Evolutionary conservation across 306 rosid genomes (phyloP).

Genomic region (Cyclanthera cordifolia): DNA sequence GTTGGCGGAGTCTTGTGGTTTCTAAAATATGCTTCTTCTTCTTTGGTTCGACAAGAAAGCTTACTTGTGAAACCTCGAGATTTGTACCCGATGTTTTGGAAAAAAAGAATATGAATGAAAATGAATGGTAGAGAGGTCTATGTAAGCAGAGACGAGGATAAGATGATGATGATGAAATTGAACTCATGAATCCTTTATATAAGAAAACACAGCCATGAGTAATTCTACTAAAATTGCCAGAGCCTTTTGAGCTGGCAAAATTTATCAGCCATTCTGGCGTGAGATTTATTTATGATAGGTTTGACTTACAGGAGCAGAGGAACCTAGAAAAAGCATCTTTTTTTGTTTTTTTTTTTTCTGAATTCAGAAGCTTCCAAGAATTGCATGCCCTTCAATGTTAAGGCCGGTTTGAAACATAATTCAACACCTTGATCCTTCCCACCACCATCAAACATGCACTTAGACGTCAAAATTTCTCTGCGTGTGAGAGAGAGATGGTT

Average conservation of each 20-base stretch:
- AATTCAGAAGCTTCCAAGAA: slow-evolving; percentile 2
- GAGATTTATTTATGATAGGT: neutral
- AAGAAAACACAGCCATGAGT: neutral
- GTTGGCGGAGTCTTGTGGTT: too few relatives aligned
- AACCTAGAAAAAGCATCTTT: neutral
- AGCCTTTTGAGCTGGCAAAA: slow-evolving; percentile 1
- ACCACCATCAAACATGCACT: too few relatives aligned
- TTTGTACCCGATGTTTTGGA: too few relatives aligned
- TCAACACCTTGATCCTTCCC: too few relatives aligned
- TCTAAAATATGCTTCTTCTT: too few relatives aligned
- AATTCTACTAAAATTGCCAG: neutral
- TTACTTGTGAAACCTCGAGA: too few relatives aligned
- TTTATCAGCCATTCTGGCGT: neutral
- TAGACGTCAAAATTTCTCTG: neutral
- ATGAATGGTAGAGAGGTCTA: neutral
- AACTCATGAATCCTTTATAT: slow-evolving; percentile 15
- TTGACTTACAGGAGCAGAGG: slow-evolving; percentile 7
- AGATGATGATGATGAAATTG: neutral
- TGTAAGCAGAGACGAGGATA: neutral
- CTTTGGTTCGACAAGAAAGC: too few relatives aligned
- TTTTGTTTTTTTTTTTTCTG: neutral
- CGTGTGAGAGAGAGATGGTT: slow-evolving; percentile 1
- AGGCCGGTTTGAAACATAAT: too few relatives aligned
- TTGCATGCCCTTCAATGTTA: neutral
- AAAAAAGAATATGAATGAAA: too few relatives aligned